A percentile compares a stretch with the other conserved stretches of the same genome.
phyloP scores from a whole-genome alignment of 306 rosid species.

The Lablab purpureus region DNA sequence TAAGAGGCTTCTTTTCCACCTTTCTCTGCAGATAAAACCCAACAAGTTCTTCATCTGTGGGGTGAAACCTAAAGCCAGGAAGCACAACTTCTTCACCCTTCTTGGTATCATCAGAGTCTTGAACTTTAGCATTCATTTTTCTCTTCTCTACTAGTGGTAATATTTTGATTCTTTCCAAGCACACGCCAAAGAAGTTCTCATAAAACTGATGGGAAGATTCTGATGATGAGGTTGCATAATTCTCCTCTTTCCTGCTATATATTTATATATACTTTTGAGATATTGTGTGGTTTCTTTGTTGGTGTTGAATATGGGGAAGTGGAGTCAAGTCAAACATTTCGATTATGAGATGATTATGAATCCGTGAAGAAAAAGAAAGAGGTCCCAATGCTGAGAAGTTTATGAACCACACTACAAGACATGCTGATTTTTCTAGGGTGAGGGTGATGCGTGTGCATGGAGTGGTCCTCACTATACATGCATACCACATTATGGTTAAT shows the following conservation, averaged over 20 bases:
- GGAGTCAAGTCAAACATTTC: constrained; percentile 61
- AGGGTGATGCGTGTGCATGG: not conserved
- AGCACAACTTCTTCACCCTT: constrained; percentile 60
- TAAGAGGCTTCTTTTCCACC: constrained; percentile 71
- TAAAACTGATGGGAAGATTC: constrained; percentile 41
- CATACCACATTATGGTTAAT: constrained; percentile 16
- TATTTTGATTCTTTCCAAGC: not conserved
- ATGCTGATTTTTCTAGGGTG: not conserved
- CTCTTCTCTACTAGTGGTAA: not conserved
- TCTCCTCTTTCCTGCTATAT: constrained; percentile 1
- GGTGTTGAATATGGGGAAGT: constrained; percentile 38
- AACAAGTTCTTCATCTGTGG: constrained; percentile 94
- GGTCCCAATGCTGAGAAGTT: constrained; percentile 35
- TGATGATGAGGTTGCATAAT: not conserved
- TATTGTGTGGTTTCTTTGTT: constrained; percentile 1
- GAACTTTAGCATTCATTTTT: constrained; percentile 50
- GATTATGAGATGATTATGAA: constrained; percentile 29
- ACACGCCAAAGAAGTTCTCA: not conserved
- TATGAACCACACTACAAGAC: constrained; percentile 33
- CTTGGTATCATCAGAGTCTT: not conserved
- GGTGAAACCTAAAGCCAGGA: constrained; percentile 95
- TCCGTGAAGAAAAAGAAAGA: not conserved
- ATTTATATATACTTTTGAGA: constrained; percentile 29
- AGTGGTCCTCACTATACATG: not conserved
- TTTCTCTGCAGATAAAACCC: constrained; percentile 79